Evolutionary conservation across 331 rosid species (phyloP).

Genomic region (Malus hybrid): DNA sequence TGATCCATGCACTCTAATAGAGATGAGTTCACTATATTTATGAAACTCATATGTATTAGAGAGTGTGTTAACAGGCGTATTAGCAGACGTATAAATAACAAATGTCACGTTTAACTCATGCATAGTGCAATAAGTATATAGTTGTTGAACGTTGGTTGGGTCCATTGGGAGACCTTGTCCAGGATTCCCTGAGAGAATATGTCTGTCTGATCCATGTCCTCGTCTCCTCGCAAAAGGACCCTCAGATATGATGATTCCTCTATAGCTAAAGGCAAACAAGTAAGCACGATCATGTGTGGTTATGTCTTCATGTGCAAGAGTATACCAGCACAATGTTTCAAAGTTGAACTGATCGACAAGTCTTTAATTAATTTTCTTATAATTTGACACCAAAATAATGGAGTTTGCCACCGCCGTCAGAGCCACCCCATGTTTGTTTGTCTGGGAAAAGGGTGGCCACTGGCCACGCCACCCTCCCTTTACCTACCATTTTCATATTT

Average conservation of each 20-base stretch:
- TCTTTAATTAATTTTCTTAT: neutral
- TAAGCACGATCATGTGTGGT: neutral
- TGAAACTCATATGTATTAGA: neutral
- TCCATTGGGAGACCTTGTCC: neutral
- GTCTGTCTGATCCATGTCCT: neutral
- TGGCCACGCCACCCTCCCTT: conserved; percentile 21
- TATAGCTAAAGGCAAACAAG: neutral
- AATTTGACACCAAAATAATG: conserved; percentile 7
- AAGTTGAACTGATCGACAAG: neutral
- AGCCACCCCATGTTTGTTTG: conserved; percentile 38
- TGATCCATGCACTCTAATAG: neutral
- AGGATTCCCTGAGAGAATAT: neutral
- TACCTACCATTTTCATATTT: conserved; percentile 23
- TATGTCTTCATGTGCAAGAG: conserved; percentile 11
- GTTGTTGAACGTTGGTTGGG: neutral
- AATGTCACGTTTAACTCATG: too few species aligned
- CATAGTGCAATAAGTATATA: neutral
- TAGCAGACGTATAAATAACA: too few species aligned
- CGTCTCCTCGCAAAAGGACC: neutral
- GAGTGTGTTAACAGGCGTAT: too few species aligned
- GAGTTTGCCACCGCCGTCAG: conserved; percentile 19
- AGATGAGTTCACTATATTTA: too few species aligned
- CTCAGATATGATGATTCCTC: neutral
- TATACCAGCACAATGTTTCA: conserved; percentile 26
- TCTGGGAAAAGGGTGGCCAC: conserved; percentile 32